Evolutionary conservation across 1,284 basidiomycete species (phyloP).

Genomic region (Microbotryum lychnidis-dioicae): DNA sequence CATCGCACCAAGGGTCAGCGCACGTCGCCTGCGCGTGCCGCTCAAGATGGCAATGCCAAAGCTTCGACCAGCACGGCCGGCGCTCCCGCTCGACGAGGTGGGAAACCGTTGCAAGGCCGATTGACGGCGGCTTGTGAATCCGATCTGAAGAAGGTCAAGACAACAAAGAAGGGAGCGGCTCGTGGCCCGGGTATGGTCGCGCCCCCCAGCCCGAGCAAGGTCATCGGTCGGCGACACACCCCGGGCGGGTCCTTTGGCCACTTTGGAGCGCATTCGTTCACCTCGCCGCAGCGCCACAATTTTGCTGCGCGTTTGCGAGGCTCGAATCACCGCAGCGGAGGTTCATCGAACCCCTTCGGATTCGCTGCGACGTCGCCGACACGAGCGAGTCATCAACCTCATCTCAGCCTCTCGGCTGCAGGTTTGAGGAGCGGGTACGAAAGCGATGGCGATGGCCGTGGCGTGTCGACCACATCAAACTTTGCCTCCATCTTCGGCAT

Average conservation of each 20-base stretch:
- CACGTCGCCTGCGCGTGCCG: too few relatives aligned
- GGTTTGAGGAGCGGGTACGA: constrained; percentile 13
- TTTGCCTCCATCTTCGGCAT: constrained; percentile 16
- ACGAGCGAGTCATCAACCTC: constrained; percentile 2
- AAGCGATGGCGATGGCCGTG: constrained; percentile 19
- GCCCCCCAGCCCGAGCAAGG: constrained; percentile 28
- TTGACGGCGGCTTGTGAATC: constrained; percentile 30
- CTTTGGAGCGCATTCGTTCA: neutral
- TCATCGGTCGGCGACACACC: constrained; percentile 23
- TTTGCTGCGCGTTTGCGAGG: constrained; percentile 28
- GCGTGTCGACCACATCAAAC: neutral
- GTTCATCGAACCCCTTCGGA: neutral
- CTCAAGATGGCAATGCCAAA: neutral
- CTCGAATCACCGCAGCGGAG: constrained; percentile 1
- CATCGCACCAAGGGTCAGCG: constrained; percentile 20
- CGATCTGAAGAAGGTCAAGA: constrained; percentile 25
- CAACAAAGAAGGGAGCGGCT: constrained; percentile 1
- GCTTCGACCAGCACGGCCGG: neutral
- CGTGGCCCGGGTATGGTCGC: constrained; percentile 15
- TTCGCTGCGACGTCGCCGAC: constrained; percentile 25
- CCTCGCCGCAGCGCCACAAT: constrained; percentile 4
- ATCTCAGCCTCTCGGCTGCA: neutral
- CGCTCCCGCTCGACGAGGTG: neutral
- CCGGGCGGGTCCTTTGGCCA: constrained; percentile 1
- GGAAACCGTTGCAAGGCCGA: constrained; percentile 19